phyloP scores from a whole-genome alignment of 257 asterid species.

The Buddleja alternifolia region DNA sequence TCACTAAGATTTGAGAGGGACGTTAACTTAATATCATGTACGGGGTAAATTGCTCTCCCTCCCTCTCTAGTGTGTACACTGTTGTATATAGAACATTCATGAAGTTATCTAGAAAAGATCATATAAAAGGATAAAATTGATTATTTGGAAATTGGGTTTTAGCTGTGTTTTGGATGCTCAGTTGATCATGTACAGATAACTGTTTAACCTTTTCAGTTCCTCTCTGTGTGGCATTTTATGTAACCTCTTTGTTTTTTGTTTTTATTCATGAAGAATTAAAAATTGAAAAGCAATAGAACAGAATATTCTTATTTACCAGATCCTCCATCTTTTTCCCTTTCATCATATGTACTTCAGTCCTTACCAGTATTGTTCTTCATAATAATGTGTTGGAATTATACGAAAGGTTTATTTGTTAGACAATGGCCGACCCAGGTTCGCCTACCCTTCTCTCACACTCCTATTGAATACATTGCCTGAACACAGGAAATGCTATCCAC shows the following conservation, averaged over 20 bases:
- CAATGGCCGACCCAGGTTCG: too few relatives aligned
- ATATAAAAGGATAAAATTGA: constrained; percentile 27
- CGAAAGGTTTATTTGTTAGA: too few relatives aligned
- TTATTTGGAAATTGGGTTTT: constrained; percentile 28
- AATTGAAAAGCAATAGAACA: constrained; percentile 24
- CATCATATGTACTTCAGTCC: too few relatives aligned
- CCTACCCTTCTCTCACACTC: too few relatives aligned
- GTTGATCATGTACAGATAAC: constrained; percentile 44
- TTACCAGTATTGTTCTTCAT: too few relatives aligned
- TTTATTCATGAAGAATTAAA: constrained; percentile 11
- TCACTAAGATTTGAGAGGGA: constrained; percentile 11
- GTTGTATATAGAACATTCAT: constrained; percentile 43
- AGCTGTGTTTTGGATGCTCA: constrained; percentile 29
- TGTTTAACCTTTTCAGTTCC: constrained; percentile 32
- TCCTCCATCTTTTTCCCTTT: background rate
- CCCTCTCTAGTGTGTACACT: constrained; percentile 32
- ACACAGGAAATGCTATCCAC: too few relatives aligned
- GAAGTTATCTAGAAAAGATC: constrained; percentile 29
- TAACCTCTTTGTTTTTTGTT: background rate
- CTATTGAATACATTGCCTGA: too few relatives aligned
- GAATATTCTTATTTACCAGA: background rate
- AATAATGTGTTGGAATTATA: too few relatives aligned
- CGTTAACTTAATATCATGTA: constrained; percentile 16
- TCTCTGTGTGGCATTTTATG: constrained; percentile 38
- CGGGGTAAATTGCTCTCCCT: constrained; percentile 17